Evolutionary conservation across 345 rosid species (phyloP).

Genomic region (Melaleuca alternifolia): DNA sequence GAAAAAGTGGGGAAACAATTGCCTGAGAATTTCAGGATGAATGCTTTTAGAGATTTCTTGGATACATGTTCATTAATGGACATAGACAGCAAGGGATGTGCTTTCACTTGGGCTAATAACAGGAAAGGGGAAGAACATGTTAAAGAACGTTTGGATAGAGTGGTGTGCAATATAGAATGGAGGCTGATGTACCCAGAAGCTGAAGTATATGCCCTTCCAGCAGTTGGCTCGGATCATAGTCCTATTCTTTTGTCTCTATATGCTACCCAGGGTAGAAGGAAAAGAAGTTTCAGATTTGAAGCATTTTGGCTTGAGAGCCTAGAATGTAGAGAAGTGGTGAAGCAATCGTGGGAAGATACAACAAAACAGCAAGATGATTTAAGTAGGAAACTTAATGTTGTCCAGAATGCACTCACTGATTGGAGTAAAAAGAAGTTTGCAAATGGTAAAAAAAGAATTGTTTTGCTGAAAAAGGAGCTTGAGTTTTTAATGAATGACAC

Average conservation of each 20-base stretch:
- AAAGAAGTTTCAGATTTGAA: neutral
- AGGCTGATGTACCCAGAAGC: neutral
- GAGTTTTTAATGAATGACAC: neutral
- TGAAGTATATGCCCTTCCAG: too few relatives aligned
- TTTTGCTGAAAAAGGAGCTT: rapidly evolving
- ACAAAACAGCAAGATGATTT: neutral
- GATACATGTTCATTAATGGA: too few relatives aligned
- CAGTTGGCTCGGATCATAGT: neutral
- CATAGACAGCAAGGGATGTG: too few relatives aligned
- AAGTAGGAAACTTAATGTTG: neutral
- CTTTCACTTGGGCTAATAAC: too few relatives aligned
- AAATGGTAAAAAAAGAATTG: neutral
- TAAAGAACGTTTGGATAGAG: neutral
- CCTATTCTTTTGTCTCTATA: too few relatives aligned
- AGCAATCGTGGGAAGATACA: neutral
- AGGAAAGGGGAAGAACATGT: neutral
- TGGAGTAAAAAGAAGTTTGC: neutral
- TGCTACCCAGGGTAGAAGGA: too few relatives aligned
- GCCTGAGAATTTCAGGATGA: neutral
- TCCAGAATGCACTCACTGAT: neutral
- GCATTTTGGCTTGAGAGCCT: neutral
- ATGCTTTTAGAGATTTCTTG: neutral
- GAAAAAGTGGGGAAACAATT: neutral
- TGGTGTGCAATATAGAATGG: neutral
- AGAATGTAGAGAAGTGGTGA: neutral